phyloP scores from a whole-genome alignment of 306 rosid genomes.

The Gleditsia sinensis region DNA sequence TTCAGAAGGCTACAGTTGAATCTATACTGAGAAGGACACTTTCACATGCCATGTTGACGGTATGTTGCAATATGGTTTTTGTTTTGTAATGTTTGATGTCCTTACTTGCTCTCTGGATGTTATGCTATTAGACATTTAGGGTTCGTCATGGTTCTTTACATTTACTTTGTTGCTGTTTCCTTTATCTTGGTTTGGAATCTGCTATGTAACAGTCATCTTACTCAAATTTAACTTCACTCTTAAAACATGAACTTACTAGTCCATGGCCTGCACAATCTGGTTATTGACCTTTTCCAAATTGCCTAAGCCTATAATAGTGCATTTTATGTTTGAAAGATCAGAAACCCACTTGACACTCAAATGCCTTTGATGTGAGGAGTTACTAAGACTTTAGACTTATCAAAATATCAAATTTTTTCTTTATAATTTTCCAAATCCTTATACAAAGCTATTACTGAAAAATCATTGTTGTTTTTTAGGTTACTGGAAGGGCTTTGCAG shows the following conservation, averaged over 20 bases:
- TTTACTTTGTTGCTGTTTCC: not conserved
- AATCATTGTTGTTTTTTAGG: conserved; percentile 47
- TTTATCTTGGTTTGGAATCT: conserved; percentile 19
- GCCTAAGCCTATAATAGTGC: conserved; percentile 10
- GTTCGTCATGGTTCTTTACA: not conserved
- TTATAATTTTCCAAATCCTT: not conserved
- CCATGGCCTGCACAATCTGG: conserved; percentile 2
- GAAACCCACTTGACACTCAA: not conserved
- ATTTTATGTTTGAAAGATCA: not conserved
- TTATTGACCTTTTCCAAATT: conserved; percentile 10
- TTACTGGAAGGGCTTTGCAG: conserved; percentile 74
- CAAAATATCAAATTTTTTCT: not conserved
- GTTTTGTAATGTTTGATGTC: not conserved
- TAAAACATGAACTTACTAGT: not conserved
- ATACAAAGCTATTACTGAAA: not conserved
- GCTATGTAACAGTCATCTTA: not conserved
- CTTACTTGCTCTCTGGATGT: conserved; percentile 14
- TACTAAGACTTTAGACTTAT: conserved; percentile 16
- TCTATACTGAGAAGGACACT: conserved; percentile 87
- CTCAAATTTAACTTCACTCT: conserved; percentile 27
- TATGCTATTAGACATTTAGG: not conserved
- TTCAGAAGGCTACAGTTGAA: conserved; percentile 78
- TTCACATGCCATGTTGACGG: conserved; percentile 82
- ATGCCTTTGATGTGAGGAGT: conserved; percentile 11
- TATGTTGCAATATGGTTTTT: conserved; percentile 42